Conservation (phyloP, 306 rosid species). For the Senna tora region DNA sequence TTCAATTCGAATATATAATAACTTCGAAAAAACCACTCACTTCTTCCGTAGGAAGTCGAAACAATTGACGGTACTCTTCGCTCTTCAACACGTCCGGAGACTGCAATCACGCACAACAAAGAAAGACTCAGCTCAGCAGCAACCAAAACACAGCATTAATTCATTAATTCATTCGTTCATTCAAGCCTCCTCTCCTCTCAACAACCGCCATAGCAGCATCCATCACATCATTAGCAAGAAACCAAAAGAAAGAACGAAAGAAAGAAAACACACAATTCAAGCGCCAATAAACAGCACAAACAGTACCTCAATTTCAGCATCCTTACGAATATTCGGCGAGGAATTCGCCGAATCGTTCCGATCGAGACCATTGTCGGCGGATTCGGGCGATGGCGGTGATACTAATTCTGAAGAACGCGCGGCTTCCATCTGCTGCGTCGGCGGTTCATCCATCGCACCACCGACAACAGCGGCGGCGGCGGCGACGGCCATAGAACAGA, state of each 20-base stretch:
- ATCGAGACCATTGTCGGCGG: slow-evolving; percentile 45
- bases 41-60: slow-evolving; percentile 87
- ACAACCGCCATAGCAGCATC: too few species aligned
- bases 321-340: slow-evolving; percentile 44
- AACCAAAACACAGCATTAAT: background rate
- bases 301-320: slow-evolving; percentile 63
- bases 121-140: slow-evolving; percentile 1
- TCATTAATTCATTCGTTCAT: too few species aligned
- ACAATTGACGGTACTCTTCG: slow-evolving; percentile 94
- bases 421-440: slow-evolving; percentile 44
- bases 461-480: slow-evolving; percentile 40
- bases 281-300: background rate
- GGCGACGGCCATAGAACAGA: slow-evolving; percentile 26
- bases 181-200: slow-evolving; percentile 1
- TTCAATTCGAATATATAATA: background rate
- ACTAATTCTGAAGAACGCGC: slow-evolving; percentile 49
- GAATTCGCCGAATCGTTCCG: slow-evolving; percentile 50
- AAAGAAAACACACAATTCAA: background rate
- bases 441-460: slow-evolving; percentile 46
- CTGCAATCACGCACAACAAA: slow-evolving; percentile 43
- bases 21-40: slow-evolving; percentile 55
- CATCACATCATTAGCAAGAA: background rate
- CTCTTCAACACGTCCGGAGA: slow-evolving; percentile 61
- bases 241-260: background rate
- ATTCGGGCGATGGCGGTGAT: slow-evolving; percentile 37